Evolutionary conservation across 2,329 filamentous ascomycete genomes (phyloP).

Genomic region (Monosporascus sp.): DNA sequence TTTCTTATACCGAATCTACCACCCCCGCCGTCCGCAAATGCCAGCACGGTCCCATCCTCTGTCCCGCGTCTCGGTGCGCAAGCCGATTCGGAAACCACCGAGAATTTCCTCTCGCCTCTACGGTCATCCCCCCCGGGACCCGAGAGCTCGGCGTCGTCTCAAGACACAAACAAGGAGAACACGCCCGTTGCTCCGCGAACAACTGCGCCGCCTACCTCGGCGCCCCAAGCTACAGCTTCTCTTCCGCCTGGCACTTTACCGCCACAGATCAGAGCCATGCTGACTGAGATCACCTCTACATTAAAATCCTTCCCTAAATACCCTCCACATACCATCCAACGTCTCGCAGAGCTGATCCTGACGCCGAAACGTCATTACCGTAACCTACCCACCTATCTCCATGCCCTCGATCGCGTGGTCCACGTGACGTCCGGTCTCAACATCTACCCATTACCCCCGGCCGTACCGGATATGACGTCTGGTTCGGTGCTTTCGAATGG

Average conservation of each 20-base stretch:
- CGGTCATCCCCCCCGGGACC: constrained; percentile 39
- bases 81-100: constrained; percentile 28
- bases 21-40: constrained; percentile 24
- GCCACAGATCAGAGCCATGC: constrained; percentile 55
- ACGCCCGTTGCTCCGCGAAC: constrained; percentile 21
- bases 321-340: constrained; percentile 89
- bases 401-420: constrained; percentile 84
- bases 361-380: constrained; percentile 73
- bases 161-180: constrained; percentile 66
- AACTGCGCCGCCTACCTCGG: constrained; percentile 29
- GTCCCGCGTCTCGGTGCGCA: constrained; percentile 33
- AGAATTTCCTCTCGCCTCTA: constrained; percentile 39
- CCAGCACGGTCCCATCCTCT: constrained; percentile 18
- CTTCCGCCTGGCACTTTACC: constrained; percentile 48
- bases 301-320: constrained; percentile 64
- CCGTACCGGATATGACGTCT: constrained; percentile 52
- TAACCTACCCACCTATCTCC: constrained; percentile 76
- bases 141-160: constrained; percentile 34
- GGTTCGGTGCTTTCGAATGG: constrained; percentile 57
- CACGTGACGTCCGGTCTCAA: constrained; percentile 80
- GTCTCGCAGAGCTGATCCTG: constrained; percentile 80
- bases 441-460: constrained; percentile 74
- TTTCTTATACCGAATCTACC: constrained; percentile 66
- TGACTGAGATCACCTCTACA: constrained; percentile 54
- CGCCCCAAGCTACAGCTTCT: constrained; percentile 28